Base-by-base conservation (phyloP, 140 eudicot species). In the Erigeron philadelphicus region DNA sequence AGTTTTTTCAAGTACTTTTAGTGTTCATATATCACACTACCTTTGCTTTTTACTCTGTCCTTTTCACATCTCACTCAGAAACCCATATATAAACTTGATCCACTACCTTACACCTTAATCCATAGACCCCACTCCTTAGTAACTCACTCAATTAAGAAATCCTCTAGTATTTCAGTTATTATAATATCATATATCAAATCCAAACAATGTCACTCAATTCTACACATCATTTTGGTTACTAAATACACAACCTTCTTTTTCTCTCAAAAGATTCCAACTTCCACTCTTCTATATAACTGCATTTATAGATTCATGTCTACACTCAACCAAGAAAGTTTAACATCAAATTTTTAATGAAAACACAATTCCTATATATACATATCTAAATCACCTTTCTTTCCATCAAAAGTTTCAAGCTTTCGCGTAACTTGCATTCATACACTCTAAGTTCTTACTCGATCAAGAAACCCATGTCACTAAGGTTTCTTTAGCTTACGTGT, bases 101-200 rank as follows among this genome's bases (percentile, higher is more conserved):
- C 60, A 64, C 73, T 38, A 54, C 5, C 38, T 4, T 31, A 49
- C 17, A 56, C 42, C 44, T 64, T 56, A 47, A 25, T 56, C 48
- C 74, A 55, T 44, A 54, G 52, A 62, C 67, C 81, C 81, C 72
- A 64, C 48, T 71, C 69, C 73, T 78, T 60, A 57, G 70, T 78
- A 64, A 42, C 74, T 73, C 81, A 78, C 70, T 71, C 53, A 31
- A 71, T 53, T 66, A 78, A 78, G 81, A 21, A 78, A 72, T 67
- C 69, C 81, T 71, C 77, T 64, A 71, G 38, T 15, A 11, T 48
- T 66, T 61, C 44, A 40, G 15, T 55, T 56, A 55, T 23, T 60
- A 19, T 60, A 31, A 2, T 31, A 31, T 1, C 38, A 31, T 54
- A 76, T 78, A 66, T 72, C 72, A 78, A 57, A 72, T 19, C 74